A percentile compares a stretch with the other conserved stretches of the same genome.
Evolutionary conservation across 176 grass and related monocot species (phyloP).

Genomic region (Elymus sibiricus): DNA sequence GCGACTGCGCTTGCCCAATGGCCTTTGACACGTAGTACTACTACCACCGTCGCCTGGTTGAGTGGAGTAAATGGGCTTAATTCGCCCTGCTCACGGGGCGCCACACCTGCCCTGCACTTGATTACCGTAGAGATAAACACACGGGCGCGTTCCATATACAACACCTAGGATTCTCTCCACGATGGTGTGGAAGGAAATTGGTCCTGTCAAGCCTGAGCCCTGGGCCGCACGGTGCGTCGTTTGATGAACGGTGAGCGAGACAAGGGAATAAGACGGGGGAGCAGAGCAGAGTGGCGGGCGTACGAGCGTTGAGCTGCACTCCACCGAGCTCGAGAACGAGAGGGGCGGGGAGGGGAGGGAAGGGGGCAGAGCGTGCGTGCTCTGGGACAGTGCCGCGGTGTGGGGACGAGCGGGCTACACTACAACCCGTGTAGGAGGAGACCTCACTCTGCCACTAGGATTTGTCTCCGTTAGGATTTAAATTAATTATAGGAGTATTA

Average conservation of each 20-base stretch:
- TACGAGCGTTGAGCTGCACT: conserved; percentile 25
- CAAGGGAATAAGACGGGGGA: background rate
- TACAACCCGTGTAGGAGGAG: background rate
- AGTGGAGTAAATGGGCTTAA: background rate
- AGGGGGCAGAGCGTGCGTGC: conserved; percentile 1
- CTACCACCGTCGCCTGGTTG: background rate
- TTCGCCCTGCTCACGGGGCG: background rate
- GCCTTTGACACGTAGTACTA: background rate
- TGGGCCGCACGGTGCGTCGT: background rate
- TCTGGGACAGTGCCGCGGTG: background rate
- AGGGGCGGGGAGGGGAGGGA: background rate
- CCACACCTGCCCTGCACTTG: background rate
- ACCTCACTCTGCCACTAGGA: background rate
- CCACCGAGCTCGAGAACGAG: background rate
- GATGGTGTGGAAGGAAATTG: background rate
- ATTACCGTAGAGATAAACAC: background rate
- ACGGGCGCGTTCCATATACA: too few species aligned
- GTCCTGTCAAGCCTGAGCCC: background rate
- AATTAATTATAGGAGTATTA: too few species aligned
- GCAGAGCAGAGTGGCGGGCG: background rate
- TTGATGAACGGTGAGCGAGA: background rate
- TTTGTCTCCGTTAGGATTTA: background rate
- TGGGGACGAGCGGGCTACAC: background rate
- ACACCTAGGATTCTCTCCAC: background rate
- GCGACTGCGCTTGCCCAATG: background rate